Conservation (phyloP, 768 basidiomycete species). For the Cubamyces lactineus region DNA sequence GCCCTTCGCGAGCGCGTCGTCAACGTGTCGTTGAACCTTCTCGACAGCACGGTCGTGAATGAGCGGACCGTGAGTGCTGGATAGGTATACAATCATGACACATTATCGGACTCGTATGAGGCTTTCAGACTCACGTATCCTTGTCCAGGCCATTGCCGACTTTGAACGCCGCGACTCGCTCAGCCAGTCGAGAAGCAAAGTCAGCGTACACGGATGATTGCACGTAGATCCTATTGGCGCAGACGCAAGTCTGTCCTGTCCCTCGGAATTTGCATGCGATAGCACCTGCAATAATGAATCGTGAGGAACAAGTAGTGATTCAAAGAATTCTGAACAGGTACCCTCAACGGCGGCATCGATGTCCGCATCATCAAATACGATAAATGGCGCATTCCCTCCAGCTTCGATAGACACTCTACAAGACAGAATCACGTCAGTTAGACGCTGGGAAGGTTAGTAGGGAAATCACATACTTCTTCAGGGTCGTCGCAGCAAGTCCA, state of each 20-base stretch:
- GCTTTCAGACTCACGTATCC: conserved; percentile 56
- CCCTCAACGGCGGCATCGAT: conserved; percentile 91
- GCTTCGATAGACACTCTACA: conserved; percentile 76
- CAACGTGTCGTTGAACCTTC: conserved; percentile 85
- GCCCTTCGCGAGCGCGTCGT: conserved; percentile 84
- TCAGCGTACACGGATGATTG: conserved; percentile 91
- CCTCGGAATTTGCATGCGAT: conserved; percentile 79
- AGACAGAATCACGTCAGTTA: neutral
- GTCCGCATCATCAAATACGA: conserved; percentile 96
- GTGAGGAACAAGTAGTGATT: no score
- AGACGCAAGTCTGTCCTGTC: conserved; percentile 84
- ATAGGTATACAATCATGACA: neutral
- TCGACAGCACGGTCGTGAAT: conserved; percentile 85
- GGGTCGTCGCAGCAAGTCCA: conserved; percentile 68
- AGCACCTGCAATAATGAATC: conserved; percentile 50
- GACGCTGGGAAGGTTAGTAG: neutral
- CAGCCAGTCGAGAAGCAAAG: conserved; percentile 85
- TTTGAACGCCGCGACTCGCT: conserved; percentile 81
- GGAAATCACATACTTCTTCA: conserved; percentile 69
- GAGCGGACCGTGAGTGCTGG: conserved; percentile 91
- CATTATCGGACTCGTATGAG: neutral
- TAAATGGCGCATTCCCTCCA: conserved; percentile 95
- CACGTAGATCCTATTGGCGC: conserved; percentile 91
- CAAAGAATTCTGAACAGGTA: conserved; percentile 32
- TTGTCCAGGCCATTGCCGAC: conserved; percentile 86